A percentile compares a stretch with the other conserved stretches of the same genome.
phyloP scores from a whole-genome alignment of 371 early-diverging fungal genomes.

The Batkoa obscura region DNA sequence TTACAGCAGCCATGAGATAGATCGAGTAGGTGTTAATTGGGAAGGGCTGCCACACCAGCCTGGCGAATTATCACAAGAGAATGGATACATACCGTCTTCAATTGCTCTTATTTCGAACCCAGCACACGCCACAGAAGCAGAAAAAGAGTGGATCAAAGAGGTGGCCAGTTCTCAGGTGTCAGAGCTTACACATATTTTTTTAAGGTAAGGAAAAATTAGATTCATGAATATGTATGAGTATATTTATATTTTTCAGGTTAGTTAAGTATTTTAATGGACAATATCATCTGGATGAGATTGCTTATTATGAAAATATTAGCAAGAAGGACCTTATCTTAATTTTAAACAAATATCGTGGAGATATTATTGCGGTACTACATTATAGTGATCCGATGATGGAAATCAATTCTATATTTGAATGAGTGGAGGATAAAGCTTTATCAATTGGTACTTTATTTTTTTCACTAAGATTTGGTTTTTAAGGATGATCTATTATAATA shows the following conservation, averaged over 20 bases:
- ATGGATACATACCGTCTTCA: slow-evolving; percentile 12
- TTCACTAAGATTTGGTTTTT: too few species aligned
- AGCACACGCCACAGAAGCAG: slow-evolving; percentile 19
- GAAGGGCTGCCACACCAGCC: slow-evolving; percentile 1
- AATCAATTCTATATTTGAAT: too few species aligned
- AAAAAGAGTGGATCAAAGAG: slow-evolving; percentile 23
- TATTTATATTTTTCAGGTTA: background rate
- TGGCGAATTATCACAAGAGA: slow-evolving; percentile 3
- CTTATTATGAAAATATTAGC: slow-evolving; percentile 49
- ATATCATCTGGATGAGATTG: slow-evolving; percentile 63
- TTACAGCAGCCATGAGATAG: slow-evolving; percentile 21
- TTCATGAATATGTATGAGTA: background rate
- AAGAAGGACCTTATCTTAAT: slow-evolving; percentile 36
- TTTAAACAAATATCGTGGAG: slow-evolving; percentile 14
- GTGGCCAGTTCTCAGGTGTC: slow-evolving; percentile 26
- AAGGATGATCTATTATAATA: too few species aligned
- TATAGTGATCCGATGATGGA: too few species aligned
- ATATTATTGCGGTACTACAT: too few species aligned
- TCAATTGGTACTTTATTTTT: too few species aligned
- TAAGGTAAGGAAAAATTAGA: slow-evolving; percentile 14
- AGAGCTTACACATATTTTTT: slow-evolving; percentile 35
- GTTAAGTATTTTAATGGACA: slow-evolving; percentile 63
- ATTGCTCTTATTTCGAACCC: slow-evolving; percentile 25
- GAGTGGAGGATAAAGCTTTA: too few species aligned
- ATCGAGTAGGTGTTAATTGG: slow-evolving; percentile 10